A percentile compares a stretch with the other conserved stretches of the same genome.
Conservation (phyloP, 179 eudicot genomes). For the Spergularia azorica region DNA sequence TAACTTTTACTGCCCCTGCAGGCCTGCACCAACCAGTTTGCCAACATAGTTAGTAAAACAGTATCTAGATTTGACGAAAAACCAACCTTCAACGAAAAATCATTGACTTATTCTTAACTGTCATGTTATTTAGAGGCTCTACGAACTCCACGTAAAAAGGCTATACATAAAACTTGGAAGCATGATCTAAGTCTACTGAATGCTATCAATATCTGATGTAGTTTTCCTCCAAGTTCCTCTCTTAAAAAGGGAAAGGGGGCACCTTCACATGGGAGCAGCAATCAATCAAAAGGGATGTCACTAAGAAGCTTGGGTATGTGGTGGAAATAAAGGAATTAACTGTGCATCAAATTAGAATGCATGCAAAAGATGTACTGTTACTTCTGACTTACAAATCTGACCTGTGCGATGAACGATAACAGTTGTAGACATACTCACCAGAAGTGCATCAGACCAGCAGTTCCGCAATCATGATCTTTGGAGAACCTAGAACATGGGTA, state of each 20-base stretch:
- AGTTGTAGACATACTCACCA: neutral
- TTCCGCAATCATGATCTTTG: neutral
- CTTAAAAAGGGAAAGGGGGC: slow-evolving; percentile 29
- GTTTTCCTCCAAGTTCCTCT: slow-evolving; percentile 12
- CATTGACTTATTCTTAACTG: slow-evolving; percentile 16
- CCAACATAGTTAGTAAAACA: slow-evolving; percentile 21
- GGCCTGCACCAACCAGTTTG: slow-evolving; percentile 12
- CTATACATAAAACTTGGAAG: slow-evolving; percentile 4
- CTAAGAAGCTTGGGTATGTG: slow-evolving; percentile 26
- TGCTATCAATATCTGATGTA: slow-evolving; percentile 10
- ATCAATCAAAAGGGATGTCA: slow-evolving; percentile 38
- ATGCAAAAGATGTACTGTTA: neutral
- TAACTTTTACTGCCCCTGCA: neutral
- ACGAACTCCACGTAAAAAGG: slow-evolving; percentile 5
- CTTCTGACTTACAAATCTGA: slow-evolving; percentile 3
- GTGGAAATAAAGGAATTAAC: slow-evolving; percentile 9
- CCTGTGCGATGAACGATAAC: neutral
- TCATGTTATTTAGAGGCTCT: slow-evolving; percentile 17
- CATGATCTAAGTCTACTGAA: slow-evolving; percentile 17
- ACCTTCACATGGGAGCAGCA: slow-evolving; percentile 54
- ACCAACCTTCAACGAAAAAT: neutral
- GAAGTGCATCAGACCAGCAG: neutral
- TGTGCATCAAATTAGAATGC: neutral
- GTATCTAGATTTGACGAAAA: slow-evolving; percentile 18
- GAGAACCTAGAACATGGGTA: neutral